phyloP scores from a whole-genome alignment of 192 early-diverging fungal genomes.

The Entomortierella lignicola region DNA sequence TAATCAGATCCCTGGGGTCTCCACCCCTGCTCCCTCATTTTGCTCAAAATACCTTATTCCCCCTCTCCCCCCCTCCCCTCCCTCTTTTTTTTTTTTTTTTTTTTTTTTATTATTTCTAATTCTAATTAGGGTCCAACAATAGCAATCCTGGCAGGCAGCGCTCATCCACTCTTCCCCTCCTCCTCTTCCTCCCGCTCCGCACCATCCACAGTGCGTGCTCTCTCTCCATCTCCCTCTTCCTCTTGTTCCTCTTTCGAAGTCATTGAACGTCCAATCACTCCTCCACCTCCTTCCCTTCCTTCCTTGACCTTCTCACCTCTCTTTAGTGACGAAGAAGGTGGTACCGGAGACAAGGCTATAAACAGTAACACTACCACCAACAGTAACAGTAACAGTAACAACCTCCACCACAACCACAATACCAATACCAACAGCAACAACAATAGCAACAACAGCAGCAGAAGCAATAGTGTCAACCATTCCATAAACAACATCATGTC shows the following conservation, averaged over 20 bases:
- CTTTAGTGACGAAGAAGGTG: constrained; percentile 20
- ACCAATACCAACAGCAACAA: neutral
- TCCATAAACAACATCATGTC: constrained; percentile 1
- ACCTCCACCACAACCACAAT: neutral
- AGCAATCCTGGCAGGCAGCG: constrained; percentile 40
- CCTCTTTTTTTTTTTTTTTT: too few species aligned
- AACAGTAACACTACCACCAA: neutral
- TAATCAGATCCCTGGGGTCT: too few species aligned
- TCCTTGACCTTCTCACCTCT: constrained; percentile 33
- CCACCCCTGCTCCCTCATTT: neutral
- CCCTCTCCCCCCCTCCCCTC: neutral
- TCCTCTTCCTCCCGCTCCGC: constrained; percentile 15
- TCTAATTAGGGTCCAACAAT: constrained; percentile 11
- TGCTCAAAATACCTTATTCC: neutral
- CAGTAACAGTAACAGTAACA: neutral
- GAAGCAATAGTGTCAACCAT: neutral
- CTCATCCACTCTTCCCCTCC: constrained; percentile 19
- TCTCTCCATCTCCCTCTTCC: constrained; percentile 17
- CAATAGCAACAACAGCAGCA: neutral
- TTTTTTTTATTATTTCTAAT: too few species aligned
- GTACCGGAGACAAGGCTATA: neutral
- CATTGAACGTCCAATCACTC: constrained; percentile 18
- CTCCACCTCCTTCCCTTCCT: constrained; percentile 25
- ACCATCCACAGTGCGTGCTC: constrained; percentile 12
- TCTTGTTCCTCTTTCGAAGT: constrained; percentile 37